Evolutionary conservation across 305 asterid genomes (phyloP), one percentile per base, ranked within the genome.

Genomic region (Withania somnifera): DNA sequence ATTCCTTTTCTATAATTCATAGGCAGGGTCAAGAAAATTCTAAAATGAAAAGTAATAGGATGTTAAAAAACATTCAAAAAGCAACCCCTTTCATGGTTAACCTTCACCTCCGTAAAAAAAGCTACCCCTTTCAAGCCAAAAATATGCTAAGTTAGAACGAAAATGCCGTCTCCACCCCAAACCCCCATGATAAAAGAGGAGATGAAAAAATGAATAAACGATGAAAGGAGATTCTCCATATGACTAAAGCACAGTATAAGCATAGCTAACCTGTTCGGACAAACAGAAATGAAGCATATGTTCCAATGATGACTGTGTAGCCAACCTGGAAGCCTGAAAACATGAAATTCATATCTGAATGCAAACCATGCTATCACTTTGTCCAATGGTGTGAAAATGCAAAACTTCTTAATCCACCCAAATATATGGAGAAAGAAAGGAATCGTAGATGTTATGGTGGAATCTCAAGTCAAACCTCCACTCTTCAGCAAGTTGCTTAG

Each of bases 261-360:
- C 78, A 87, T 78, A 50, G 52, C 92, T 32, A 78, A 94, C 99
- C 99, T 68, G 98, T 84, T 30, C 88, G 88, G 47, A 84, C 79
- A 58, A 83, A 83, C 79, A 87, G 80, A 85, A 85, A 89, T 8
- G 89, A 87, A 17, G 90, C 88, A 60, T 85, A 89, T n/a, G 88
- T 82, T 40, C 91, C 90, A 20, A 96, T 93, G 82, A 96, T 85
- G 83, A 94, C 94, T 32, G 98, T 96, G 91, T 96, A 96, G 81
- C 93, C 95, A 63, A 94, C 91, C 90, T 94, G 99, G 90, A 94
- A 90, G 85, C 97, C 99, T 95, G 91, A 82, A 85, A 82, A 83
- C 26, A 38, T 40, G 79, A 85, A 58, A 68, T 60, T 7, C 28
- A 28, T 5, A 28, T 50, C 45, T 17, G 63, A 77, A 40, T 67